Evolutionary conservation across 78 protist genomes (phyloP).

Genomic region (Planoprotostelium fungivorum): DNA sequence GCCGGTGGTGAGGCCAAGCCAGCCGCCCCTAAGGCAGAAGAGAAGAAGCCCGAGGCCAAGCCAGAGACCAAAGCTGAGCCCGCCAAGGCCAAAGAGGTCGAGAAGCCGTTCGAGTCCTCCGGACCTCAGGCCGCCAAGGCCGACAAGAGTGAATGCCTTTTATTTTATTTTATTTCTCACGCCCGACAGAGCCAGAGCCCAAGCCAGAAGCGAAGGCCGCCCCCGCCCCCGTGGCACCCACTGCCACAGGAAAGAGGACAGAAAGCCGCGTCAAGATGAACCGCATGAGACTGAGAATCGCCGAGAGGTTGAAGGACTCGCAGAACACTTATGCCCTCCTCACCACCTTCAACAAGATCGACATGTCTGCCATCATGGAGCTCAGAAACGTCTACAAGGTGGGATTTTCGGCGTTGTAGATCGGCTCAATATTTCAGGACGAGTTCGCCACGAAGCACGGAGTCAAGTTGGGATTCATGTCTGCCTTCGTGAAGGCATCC

Average conservation of each 20-base stretch:
- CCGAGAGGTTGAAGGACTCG: constrained; percentile 92
- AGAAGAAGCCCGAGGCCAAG: not conserved
- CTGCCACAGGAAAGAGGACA: constrained; percentile 13
- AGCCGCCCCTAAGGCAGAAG: constrained; percentile 22
- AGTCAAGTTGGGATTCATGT: constrained; percentile 98
- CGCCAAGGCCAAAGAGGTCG: constrained; percentile 9
- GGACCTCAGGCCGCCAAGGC: not conserved
- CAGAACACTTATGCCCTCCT: constrained; percentile 95
- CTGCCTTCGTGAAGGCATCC: constrained; percentile 90
- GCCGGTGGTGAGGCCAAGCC: constrained; percentile 27
- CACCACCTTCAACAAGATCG: constrained; percentile 97
- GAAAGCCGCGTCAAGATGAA: constrained; percentile 77
- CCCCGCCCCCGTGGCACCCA: constrained; percentile 9
- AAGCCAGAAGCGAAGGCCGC: constrained; percentile 7
- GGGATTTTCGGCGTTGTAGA: not conserved
- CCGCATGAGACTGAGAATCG: constrained; percentile 88
- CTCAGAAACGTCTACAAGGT: constrained; percentile 84
- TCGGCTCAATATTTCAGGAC: constrained; percentile 37
- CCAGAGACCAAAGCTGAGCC: constrained; percentile 16
- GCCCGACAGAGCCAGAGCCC: constrained; percentile 7
- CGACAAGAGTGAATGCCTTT: not conserved
- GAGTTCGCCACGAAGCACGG: constrained; percentile 91
- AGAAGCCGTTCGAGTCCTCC: not conserved
- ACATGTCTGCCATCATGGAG: constrained; percentile 84
- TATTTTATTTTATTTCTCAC: not conserved